Conservation (phyloP, 2,329 filamentous ascomycete genomes). For the Colletotrichum filicis region DNA sequence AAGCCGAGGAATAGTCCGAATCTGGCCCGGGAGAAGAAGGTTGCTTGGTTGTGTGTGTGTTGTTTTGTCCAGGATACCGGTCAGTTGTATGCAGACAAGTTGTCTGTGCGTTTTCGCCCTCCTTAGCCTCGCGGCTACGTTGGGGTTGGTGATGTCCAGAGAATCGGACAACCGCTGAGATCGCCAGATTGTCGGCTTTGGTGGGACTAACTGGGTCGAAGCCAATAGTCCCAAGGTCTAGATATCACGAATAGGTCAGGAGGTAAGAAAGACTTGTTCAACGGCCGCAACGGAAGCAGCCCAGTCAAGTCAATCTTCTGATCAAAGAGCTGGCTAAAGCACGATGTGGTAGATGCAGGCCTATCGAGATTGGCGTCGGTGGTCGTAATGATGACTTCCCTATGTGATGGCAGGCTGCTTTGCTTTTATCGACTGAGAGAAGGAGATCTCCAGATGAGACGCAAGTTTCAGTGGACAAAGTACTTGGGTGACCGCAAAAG, state of each 20-base stretch:
- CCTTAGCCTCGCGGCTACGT: conserved; percentile 35
- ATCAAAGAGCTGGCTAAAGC: not conserved
- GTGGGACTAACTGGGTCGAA: conserved; percentile 36
- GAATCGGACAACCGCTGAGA: conserved; percentile 33
- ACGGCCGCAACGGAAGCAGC: conserved; percentile 8
- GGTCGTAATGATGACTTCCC: not conserved
- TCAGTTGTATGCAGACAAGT: not conserved
- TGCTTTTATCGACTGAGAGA: not conserved
- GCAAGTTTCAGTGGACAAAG: not conserved
- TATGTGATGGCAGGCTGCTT: not conserved
- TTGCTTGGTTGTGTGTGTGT: conserved; percentile 12
- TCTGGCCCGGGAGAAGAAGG: not conserved
- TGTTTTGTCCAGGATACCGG: conserved; percentile 15
- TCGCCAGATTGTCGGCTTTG: conserved; percentile 36
- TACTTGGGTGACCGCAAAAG: conserved; percentile 8
- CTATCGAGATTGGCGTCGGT: not conserved
- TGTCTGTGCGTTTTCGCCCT: conserved; percentile 38
- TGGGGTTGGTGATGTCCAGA: conserved; percentile 35
- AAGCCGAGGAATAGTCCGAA: conserved; percentile 6
- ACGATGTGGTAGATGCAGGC: not conserved
- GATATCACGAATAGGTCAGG: conserved; percentile 3
- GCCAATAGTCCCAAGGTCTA: conserved; percentile 35
- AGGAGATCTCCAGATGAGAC: not conserved
- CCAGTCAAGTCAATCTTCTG: not conserved
- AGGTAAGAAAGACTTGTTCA: not conserved